phyloP scores from a whole-genome alignment of 768 basidiomycete species.

The Collybia mongolica region DNA sequence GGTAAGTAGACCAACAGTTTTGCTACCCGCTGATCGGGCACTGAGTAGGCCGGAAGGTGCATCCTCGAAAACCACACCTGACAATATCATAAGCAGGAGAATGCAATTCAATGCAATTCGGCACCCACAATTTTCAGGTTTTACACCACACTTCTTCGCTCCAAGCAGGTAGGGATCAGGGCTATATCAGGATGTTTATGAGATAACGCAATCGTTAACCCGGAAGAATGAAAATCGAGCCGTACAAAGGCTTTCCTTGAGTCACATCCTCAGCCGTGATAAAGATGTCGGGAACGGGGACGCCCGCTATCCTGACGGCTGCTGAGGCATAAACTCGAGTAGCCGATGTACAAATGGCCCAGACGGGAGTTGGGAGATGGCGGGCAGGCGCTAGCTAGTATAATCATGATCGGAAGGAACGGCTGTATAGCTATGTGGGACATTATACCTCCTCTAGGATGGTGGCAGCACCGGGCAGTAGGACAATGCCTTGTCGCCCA shows the following conservation, averaged over 20 bases:
- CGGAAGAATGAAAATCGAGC: not conserved
- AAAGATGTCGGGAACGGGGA: constrained; percentile 71
- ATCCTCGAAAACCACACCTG: constrained; percentile 89
- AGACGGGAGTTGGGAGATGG: constrained; percentile 56
- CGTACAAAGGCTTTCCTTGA: constrained; percentile 77
- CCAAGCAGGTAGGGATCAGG: constrained; percentile 93
- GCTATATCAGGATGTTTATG: constrained; percentile 25
- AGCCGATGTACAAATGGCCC: constrained; percentile 90
- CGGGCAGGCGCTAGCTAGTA: constrained; percentile 34
- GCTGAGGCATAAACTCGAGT: constrained; percentile 72
- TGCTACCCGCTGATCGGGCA: constrained; percentile 50
- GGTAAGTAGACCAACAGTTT: constrained; percentile 81
- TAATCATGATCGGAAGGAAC: not conserved
- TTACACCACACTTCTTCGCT: constrained; percentile 66
- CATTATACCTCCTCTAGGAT: constrained; percentile 55
- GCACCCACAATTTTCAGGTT: constrained; percentile 57
- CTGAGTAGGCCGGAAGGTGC: constrained; percentile 53
- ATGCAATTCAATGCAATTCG: not conserved
- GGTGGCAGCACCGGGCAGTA: constrained; percentile 68
- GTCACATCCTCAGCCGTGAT: constrained; percentile 83
- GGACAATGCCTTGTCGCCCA: constrained; percentile 61
- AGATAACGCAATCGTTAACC: constrained; percentile 4
- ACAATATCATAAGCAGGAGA: constrained; percentile 1
- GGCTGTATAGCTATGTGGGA: not conserved
- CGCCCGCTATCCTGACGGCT: constrained; percentile 63